phyloP scores from a whole-genome alignment of 768 basidiomycete genomes.

The Boletellus sp. region DNA sequence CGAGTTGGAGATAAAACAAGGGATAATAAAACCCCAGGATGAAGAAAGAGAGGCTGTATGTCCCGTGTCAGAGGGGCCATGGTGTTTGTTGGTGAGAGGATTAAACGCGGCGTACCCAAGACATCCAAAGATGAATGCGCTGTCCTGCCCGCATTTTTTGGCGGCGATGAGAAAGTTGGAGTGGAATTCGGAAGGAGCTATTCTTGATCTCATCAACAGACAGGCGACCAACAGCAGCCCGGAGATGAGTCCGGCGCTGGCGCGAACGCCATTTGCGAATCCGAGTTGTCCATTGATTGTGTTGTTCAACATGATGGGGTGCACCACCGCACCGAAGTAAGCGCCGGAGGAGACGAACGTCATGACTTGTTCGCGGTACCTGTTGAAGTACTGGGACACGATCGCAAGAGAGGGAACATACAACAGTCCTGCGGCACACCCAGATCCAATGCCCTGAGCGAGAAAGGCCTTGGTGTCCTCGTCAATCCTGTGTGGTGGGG shows the following conservation, averaged over 20 bases:
- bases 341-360: constrained; percentile 54
- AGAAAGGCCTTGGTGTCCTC: constrained; percentile 43
- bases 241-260: constrained; percentile 38
- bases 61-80: not conserved
- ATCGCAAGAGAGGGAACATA: constrained; percentile 49
- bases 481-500: not conserved
- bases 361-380: constrained; percentile 46
- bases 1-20: constrained; percentile 58
- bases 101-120: constrained; percentile 17
- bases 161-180: constrained; percentile 18
- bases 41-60: constrained; percentile 27
- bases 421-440: constrained; percentile 45
- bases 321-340: constrained; percentile 57
- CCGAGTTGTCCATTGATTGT: constrained; percentile 41
- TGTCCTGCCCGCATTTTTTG: constrained; percentile 23
- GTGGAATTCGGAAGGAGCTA: constrained; percentile 31
- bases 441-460: constrained; percentile 47
- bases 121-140: constrained; percentile 27
- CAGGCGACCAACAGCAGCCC: constrained; percentile 39
- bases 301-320: constrained; percentile 62
- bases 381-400: constrained; percentile 51
- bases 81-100: not conserved
- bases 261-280: constrained; percentile 41
- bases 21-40: constrained; percentile 50
- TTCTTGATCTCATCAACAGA: constrained; percentile 39